Conservation (phyloP, 1,139 yeast genomes). For the Protomyces inundatus region DNA sequence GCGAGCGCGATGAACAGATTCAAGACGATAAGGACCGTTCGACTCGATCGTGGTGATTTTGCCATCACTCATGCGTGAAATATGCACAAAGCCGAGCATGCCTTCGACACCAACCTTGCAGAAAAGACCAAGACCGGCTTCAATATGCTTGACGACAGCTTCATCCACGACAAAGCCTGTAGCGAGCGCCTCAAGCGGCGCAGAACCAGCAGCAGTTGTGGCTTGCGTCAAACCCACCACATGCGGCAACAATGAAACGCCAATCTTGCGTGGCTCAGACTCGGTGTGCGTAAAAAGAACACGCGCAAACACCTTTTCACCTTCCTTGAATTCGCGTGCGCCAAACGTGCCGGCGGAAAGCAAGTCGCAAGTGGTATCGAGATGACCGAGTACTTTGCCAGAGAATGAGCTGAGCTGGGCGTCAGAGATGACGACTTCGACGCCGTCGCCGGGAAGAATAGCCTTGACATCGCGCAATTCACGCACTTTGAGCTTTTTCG, state of each 20-base stretch:
- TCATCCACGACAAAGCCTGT: conserved; percentile 65
- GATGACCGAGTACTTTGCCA: conserved; percentile 65
- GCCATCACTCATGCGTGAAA: conserved; percentile 60
- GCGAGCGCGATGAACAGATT: conserved; percentile 69
- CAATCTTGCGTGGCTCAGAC: conserved; percentile 50
- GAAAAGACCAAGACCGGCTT: conserved; percentile 41
- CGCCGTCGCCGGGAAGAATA: conserved; percentile 74
- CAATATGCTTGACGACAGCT: conserved; percentile 53
- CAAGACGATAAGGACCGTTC: conserved; percentile 47
- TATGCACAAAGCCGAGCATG: conserved; percentile 60
- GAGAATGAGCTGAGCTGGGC: conserved; percentile 57
- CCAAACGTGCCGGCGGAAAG: conserved; percentile 55
- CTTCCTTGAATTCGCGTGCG: conserved; percentile 59
- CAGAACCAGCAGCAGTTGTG: conserved; percentile 34
- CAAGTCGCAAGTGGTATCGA: conserved; percentile 64
- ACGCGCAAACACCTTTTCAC: conserved; percentile 63
- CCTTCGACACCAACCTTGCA: conserved; percentile 49
- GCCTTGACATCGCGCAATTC: conserved; percentile 69
- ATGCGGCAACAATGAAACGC: conserved; percentile 60
- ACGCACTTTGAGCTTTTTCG: conserved; percentile 42
- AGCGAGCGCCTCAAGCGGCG: conserved; percentile 65
- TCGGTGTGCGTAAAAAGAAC: conserved; percentile 54
- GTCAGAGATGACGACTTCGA: conserved; percentile 65
- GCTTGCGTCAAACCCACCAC: conserved; percentile 37
- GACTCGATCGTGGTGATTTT: conserved; percentile 43